A percentile compares a stretch with the other conserved stretches of the same genome.
Conservation (phyloP, 2,329 filamentous ascomycete species). For the Aspergillus sergii region DNA sequence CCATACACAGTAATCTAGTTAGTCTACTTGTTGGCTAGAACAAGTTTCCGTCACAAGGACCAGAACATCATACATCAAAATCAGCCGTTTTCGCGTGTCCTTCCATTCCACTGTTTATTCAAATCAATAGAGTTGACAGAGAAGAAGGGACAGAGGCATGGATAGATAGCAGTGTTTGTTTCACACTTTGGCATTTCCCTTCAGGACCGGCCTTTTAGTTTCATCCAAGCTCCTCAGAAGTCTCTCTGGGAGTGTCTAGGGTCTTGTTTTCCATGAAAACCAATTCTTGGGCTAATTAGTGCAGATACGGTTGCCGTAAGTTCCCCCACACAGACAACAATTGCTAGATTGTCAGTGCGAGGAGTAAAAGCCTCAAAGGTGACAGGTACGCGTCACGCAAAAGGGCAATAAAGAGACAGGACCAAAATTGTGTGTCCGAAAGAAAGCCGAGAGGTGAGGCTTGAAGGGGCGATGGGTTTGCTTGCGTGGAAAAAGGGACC, state of each 20-base stretch:
- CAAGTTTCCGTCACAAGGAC: background rate
- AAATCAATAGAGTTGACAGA: background rate
- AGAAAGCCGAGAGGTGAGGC: background rate
- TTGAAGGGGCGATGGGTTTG: background rate
- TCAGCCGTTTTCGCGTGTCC: background rate
- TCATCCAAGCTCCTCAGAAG: background rate
- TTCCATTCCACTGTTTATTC: background rate
- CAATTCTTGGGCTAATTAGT: background rate
- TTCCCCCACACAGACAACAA: background rate
- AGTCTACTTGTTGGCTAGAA: background rate
- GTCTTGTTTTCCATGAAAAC: background rate
- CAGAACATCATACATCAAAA: background rate
- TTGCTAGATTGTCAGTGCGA: background rate
- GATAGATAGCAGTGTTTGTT: background rate
- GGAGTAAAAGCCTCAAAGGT: background rate
- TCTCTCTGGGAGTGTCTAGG: background rate
- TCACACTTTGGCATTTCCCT: background rate
- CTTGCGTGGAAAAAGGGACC: background rate
- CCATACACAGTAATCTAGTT: background rate
- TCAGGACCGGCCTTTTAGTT: background rate
- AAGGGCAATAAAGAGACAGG: background rate
- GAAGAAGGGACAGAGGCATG: background rate
- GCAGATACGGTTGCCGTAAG: too few species aligned
- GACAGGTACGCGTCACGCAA: background rate
- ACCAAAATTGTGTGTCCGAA: conserved; percentile 2